phyloP scores from a whole-genome alignment of 345 rosid species.

The Eucalyptus curtisii region DNA sequence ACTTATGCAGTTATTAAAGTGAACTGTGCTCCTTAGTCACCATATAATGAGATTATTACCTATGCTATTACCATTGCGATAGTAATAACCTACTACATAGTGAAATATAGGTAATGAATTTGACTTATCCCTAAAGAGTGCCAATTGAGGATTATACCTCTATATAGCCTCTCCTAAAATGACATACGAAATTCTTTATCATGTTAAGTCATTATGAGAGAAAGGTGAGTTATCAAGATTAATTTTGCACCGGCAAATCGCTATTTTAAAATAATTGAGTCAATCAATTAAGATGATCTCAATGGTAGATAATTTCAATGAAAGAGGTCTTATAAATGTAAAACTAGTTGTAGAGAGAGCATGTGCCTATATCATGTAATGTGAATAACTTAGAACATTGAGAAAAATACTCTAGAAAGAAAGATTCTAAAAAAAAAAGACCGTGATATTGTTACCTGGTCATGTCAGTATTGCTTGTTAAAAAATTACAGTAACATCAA shows the following conservation, averaged over 20 bases:
- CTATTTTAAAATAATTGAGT: neutral
- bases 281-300: neutral
- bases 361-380: accelerated
- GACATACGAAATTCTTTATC: too few species aligned
- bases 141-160: too few species aligned
- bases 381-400: neutral
- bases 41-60: too few species aligned
- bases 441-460: accelerated
- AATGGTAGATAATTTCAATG: neutral
- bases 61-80: too few species aligned
- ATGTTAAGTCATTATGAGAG: neutral
- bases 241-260: neutral
- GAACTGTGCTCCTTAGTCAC: too few species aligned
- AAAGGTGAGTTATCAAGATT: neutral
- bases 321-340: neutral
- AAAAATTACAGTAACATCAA: neutral
- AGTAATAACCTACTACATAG: too few species aligned
- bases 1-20: too few species aligned
- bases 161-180: too few species aligned
- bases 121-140: too few species aligned
- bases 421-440: neutral
- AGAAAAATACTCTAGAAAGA: neutral
- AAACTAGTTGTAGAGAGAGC: neutral
- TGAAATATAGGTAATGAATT: too few species aligned
- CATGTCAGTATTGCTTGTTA: neutral